Evolutionary conservation across 2,329 filamentous ascomycete genomes (phyloP).

Genomic region (Ceratocystis cubensis): DNA sequence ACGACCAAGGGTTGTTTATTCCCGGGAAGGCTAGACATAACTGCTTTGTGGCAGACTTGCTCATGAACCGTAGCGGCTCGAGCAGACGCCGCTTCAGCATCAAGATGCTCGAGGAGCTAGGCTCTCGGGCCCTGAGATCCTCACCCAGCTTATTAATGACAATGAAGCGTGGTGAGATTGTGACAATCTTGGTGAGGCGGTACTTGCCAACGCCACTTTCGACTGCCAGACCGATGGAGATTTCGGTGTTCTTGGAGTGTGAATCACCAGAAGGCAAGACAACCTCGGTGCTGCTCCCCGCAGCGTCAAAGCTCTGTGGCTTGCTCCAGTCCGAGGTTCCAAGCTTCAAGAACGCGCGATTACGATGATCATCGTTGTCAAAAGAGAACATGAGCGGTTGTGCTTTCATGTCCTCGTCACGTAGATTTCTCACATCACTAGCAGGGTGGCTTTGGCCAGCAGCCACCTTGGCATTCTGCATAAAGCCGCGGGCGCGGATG

Average conservation of each 20-base stretch:
- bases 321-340: conserved; percentile 93
- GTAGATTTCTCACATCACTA: neutral
- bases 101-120: conserved; percentile 77
- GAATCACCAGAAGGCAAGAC: conserved; percentile 51
- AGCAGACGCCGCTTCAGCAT: conserved; percentile 65
- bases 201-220: conserved; percentile 92
- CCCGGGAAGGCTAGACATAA: conserved; percentile 86
- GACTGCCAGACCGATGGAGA: conserved; percentile 81
- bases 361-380: conserved; percentile 75
- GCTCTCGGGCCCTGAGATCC: conserved; percentile 79
- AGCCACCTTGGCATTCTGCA: conserved; percentile 68
- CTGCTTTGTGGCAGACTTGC: conserved; percentile 72
- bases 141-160: conserved; percentile 87
- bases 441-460: conserved; percentile 55
- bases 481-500: conserved; percentile 76
- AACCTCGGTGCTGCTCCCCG: conserved; percentile 84
- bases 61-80: conserved; percentile 78
- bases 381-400: conserved; percentile 95
- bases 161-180: conserved; percentile 81
- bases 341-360: conserved; percentile 76
- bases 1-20: conserved; percentile 93
- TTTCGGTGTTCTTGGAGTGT: conserved; percentile 50
- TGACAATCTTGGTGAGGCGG: conserved; percentile 92
- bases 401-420: conserved; percentile 31
- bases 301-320: conserved; percentile 93